Conservation (phyloP, 2,329 filamentous ascomycete genomes). For the Colletotrichum gloeosporioides region DNA sequence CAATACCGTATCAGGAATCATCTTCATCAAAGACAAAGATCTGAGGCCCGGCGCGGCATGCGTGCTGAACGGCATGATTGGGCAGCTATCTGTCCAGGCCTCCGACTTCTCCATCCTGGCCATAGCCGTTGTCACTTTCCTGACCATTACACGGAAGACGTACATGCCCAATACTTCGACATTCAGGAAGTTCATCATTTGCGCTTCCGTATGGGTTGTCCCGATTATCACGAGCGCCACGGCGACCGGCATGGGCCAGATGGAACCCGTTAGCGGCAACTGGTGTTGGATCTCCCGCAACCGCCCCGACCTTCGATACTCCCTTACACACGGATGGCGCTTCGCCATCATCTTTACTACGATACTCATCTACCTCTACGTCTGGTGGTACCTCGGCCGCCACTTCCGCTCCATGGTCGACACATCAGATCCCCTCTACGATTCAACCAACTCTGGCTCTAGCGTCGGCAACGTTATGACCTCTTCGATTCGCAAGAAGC, state of each 20-base stretch:
- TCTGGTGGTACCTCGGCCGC: constrained; percentile 39
- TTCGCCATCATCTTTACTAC: constrained; percentile 45
- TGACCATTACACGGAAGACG: constrained; percentile 40
- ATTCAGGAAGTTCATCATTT: constrained; percentile 35
- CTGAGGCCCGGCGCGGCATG: constrained; percentile 37
- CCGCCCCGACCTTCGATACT: constrained; percentile 45
- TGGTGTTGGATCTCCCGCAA: constrained; percentile 52
- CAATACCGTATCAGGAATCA: constrained; percentile 45
- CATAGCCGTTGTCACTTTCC: constrained; percentile 47
- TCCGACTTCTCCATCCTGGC: constrained; percentile 48
- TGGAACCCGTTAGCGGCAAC: constrained; percentile 42
- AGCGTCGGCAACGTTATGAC: background rate
- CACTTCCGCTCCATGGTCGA: constrained; percentile 24
- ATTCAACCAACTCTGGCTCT: background rate
- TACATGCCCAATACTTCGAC: constrained; percentile 35
- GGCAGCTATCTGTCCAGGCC: constrained; percentile 50
- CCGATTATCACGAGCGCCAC: constrained; percentile 40
- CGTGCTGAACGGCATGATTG: constrained; percentile 47
- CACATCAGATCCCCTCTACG: constrained; percentile 6
- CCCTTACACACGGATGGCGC: constrained; percentile 50
- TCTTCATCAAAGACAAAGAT: constrained; percentile 31
- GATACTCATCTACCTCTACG: constrained; percentile 45
- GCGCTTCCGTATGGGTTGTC: constrained; percentile 43
- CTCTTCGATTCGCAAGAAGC: constrained; percentile 7
- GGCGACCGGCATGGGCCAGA: constrained; percentile 33